Evolutionary conservation across 2,329 filamentous ascomycete species (phyloP), one percentile per base, ranked within the genome.

Genomic region (Drechslerella dactyloides): DNA sequence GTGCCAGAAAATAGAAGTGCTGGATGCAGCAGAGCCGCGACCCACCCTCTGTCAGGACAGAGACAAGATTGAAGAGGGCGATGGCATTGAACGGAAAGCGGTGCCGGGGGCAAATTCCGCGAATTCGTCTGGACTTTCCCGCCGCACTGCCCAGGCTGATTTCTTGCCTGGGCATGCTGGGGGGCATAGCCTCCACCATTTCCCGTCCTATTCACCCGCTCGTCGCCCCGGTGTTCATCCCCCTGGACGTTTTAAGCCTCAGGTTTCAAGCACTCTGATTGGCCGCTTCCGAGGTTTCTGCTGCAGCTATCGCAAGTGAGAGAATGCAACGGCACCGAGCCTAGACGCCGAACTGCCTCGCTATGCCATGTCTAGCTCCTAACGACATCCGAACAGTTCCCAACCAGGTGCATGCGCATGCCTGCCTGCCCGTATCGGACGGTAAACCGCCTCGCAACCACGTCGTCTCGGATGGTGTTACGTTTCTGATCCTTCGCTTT

Each of bases 301-400:
- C n/a, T 42, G 5, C 15, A 42, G 37, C 4, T 42, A 42, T 42
- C 37, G 37, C 37, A 42, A 4, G 13, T 42, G 37, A 42, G 37
- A 42, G 37, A 42, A 17, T n/a, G n/a, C n/a, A 42, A 13, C 37
- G 15, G 11, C 3, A 33, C 27, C 8, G 8, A 8, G n/a, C n/a
- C n/a, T 33, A 33, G 27, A 33, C 27, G 27, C 27, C 27, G 27
- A 33, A 8, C 27, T 33, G 27, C 27, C 27, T 33, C 27, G 27
- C n/a, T n/a, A n/a, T n/a, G n/a, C n/a, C n/a, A n/a, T n/a, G n/a
- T n/a, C n/a, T n/a, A n/a, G n/a, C 27, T 33, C 27, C 4, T 8
- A 4, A 33, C 27, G 15, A 17, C 24, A 59, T 33, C 54, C 54
- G 13, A 59, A 59, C 35, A 48, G 46, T 48, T 59, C 37, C 55